Conservation (phyloP, 2,329 filamentous ascomycete species). For the Verticillium longisporum region DNA sequence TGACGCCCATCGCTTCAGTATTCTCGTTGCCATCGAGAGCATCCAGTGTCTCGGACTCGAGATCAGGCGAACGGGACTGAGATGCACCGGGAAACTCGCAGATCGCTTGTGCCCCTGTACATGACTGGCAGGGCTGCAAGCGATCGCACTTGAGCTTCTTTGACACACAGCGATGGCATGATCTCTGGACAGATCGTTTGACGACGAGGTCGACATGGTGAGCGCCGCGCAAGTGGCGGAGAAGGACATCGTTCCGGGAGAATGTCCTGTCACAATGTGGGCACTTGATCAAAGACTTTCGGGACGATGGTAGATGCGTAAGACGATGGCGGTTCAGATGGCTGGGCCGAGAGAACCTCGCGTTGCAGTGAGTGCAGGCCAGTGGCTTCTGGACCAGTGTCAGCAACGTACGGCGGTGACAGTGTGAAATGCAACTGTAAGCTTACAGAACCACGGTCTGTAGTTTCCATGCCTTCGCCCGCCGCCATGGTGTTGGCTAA, state of each 20-base stretch:
- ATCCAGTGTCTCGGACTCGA: not conserved
- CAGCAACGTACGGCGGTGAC: not conserved
- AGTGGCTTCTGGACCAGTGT: not conserved
- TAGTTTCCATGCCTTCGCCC: too few relatives aligned
- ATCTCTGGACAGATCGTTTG: slow-evolving; percentile 14
- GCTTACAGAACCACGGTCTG: too few relatives aligned
- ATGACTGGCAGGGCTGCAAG: slow-evolving; percentile 15
- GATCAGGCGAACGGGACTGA: not conserved
- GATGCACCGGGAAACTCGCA: slow-evolving; percentile 8
- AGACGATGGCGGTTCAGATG: slow-evolving; percentile 19
- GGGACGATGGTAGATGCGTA: slow-evolving; percentile 16
- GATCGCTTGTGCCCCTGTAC: slow-evolving; percentile 7
- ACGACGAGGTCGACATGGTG: slow-evolving; percentile 13
- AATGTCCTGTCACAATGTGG: slow-evolving; percentile 15
- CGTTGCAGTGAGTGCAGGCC: slow-evolving; percentile 15
- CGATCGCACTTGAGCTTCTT: slow-evolving; percentile 19
- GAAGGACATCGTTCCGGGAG: slow-evolving; percentile 18
- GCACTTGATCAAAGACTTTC: slow-evolving; percentile 14
- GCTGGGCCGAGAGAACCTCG: slow-evolving; percentile 16
- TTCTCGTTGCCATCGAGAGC: not conserved
- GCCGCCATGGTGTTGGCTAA: too few relatives aligned
- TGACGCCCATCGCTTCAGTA: not conserved
- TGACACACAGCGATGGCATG: slow-evolving; percentile 19
- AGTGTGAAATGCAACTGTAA: not conserved
- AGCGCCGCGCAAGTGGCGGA: slow-evolving; percentile 18